These are phyloP conservation scores for Xylaria sp. DNA, from an alignment of 2,329 filamentous ascomycete species.

Conservation along the genomic window DNA sequence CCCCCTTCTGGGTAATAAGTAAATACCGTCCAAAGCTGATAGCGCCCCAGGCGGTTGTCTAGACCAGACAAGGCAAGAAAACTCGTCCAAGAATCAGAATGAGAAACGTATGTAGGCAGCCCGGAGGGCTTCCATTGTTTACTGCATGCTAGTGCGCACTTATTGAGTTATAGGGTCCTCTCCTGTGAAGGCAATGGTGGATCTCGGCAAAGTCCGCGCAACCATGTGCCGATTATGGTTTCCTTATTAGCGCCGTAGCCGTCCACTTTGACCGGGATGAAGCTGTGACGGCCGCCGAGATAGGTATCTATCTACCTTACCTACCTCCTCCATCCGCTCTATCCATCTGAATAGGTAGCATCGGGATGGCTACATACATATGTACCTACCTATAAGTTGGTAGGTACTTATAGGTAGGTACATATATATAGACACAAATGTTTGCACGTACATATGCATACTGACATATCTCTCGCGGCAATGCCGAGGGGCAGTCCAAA, in stretches of 20 bases:
- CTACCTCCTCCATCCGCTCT: too few relatives aligned
- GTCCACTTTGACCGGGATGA: conserved; percentile 1
- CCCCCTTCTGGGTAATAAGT: background rate
- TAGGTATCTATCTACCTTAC: background rate
- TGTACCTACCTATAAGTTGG: background rate
- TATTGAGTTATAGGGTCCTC: too few relatives aligned
- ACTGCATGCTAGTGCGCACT: background rate
- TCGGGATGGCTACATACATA: too few relatives aligned
- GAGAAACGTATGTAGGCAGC: too few relatives aligned
- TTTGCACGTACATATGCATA: too few relatives aligned
- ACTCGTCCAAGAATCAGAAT: background rate
- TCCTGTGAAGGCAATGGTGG: conserved; percentile 1
- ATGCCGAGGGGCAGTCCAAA: too few relatives aligned
- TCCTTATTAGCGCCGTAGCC: conserved; percentile 22
- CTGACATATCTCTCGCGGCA: too few relatives aligned
- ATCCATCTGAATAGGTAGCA: too few relatives aligned
- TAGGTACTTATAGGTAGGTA: too few relatives aligned
- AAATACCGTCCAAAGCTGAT: background rate
- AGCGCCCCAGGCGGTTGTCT: background rate
- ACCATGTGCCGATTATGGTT: conserved; percentile 1
- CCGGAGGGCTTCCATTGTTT: background rate
- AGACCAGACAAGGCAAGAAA: background rate
- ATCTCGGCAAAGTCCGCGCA: conserved; percentile 13
- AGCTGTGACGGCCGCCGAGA: background rate
- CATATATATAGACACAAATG: too few relatives aligned